Evolutionary conservation across 2,329 filamentous ascomycete species (phyloP), one percentile per base, ranked within the genome.

Genomic region (Colletotrichum lindemuthianum): DNA sequence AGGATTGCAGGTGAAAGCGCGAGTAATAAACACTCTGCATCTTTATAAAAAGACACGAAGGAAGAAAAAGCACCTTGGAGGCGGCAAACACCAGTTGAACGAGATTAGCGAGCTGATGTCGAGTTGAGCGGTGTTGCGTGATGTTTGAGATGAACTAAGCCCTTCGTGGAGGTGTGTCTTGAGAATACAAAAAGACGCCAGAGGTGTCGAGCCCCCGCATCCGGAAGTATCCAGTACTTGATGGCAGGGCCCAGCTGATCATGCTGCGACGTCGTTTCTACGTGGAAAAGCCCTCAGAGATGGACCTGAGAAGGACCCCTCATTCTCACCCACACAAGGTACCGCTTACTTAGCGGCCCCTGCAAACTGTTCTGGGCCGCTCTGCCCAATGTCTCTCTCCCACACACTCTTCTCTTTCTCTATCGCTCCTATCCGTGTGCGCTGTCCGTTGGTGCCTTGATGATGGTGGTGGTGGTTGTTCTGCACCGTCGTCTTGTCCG

Each of bases 161-260:
- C 58, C 12, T 40, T 47, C 51, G 39, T 24, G 58, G 61, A 65
- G 61, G 61, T 56, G 51, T 65, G 61, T 65, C 58, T 65, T 65
- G 51, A 58, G 58, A 45, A 61, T 34, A 56, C 40, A 56, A 39
- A 65, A 65, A 56, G 61, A 52, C 16, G 33, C 34, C 58, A 55
- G 58, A 57, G 60, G 61, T 54, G 58, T 40, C 15, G 15, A 51
- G 12, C 54, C 51, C 43, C 61, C 61, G 61, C 58, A 65, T 61
- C 39, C 58, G 61, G 61, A 61, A 61, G 57, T 60, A 47, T 16
- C 15, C 8, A 40, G 57, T 53, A 60, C 56, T 49, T 60, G 34
- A 12, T 12, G 33, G 41, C 47, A 34, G 48, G 33, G 32, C 49
- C 32, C 37, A 16, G 41, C 13, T 32, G 44, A 8, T 33, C 34